Percentiles rank a stretch among this genome's conserved stretches.
Evolutionary conservation across 768 basidiomycete species (phyloP).

Genomic region (Floccularia luteovirens): DNA sequence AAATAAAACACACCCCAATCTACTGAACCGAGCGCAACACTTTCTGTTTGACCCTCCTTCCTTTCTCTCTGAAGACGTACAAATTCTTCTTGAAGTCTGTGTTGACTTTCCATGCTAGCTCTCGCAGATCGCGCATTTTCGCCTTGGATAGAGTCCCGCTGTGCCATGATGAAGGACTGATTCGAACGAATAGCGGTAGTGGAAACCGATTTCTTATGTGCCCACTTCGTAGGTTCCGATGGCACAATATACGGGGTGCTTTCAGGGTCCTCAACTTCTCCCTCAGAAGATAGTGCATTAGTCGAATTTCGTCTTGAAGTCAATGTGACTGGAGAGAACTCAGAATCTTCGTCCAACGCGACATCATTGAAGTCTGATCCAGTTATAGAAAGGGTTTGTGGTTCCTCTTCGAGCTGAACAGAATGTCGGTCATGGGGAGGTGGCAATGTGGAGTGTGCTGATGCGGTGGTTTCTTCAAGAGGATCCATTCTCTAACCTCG

Average conservation of each 20-base stretch:
- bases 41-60: conserved; percentile 30
- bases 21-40: conserved; percentile 36
- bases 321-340: conserved; percentile 28
- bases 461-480: too few species aligned
- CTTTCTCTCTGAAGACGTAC: conserved; percentile 54
- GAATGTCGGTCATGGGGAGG: too few species aligned
- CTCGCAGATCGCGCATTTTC: conserved; percentile 31
- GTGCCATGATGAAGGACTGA: conserved; percentile 47
- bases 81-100: conserved; percentile 74
- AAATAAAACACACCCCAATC: conserved; percentile 62
- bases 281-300: background rate
- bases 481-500: too few species aligned
- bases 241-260: conserved; percentile 8
- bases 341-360: conserved; percentile 40
- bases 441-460: too few species aligned
- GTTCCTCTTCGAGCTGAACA: conserved; percentile 14
- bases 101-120: conserved; percentile 53
- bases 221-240: conserved; percentile 10
- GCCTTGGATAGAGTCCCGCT: conserved; percentile 45
- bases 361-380: conserved; percentile 64
- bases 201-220: conserved; percentile 61
- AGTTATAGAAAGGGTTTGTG: conserved; percentile 34
- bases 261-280: conserved; percentile 6
- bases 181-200: conserved; percentile 47
- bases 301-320: conserved; percentile 12